phyloP scores from a whole-genome alignment of 169 alveolate genomes.

The Cryptosporidium sp. region DNA sequence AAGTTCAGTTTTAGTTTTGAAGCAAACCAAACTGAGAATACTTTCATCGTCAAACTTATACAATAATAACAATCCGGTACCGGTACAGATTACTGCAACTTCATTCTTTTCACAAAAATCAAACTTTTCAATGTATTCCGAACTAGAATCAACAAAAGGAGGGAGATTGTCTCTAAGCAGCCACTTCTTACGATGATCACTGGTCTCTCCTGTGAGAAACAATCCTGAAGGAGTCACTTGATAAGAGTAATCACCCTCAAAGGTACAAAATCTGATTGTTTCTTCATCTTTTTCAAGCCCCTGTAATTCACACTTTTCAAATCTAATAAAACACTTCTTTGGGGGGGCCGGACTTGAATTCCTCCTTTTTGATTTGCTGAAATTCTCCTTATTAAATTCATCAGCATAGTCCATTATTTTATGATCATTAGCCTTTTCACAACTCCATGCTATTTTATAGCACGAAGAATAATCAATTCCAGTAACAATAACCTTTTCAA shows the following conservation, averaged over 20 bases:
- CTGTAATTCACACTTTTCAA: constrained; percentile 15
- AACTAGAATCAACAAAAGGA: background rate
- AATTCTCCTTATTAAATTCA: background rate
- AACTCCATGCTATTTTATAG: constrained; percentile 21
- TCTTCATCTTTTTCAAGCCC: constrained; percentile 54
- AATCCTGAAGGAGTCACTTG: constrained; percentile 63
- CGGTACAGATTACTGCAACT: background rate
- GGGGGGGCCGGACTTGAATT: background rate
- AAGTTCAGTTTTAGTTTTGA: constrained; percentile 10
- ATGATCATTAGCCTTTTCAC: background rate
- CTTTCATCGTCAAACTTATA: constrained; percentile 20
- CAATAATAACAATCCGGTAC: constrained; percentile 10
- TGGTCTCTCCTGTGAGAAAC: background rate
- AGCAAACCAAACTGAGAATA: background rate
- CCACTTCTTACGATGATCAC: background rate
- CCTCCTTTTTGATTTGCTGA: background rate
- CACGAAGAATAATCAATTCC: constrained; percentile 12
- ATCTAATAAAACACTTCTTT: background rate
- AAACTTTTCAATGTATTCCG: constrained; percentile 41
- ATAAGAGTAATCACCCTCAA: background rate
- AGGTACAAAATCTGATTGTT: constrained; percentile 16
- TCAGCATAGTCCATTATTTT: background rate
- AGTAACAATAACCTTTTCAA: background rate
- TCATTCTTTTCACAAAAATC: background rate
- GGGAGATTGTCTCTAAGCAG: constrained; percentile 10